Evolutionary conservation across 1,284 basidiomycete species (phyloP).

Genomic region (Hypsizygus ulmarius): DNA sequence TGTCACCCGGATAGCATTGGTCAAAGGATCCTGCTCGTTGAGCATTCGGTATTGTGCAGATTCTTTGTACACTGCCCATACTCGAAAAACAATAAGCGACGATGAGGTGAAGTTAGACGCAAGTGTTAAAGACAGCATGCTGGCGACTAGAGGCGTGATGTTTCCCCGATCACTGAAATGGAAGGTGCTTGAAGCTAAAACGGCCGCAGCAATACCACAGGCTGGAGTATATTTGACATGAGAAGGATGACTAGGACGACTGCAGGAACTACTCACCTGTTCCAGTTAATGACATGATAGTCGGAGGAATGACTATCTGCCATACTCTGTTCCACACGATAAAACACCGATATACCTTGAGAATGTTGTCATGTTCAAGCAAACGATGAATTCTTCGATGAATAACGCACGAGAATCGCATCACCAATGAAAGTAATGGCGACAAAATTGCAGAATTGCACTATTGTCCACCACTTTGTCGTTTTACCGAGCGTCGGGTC

Average conservation of each 20-base stretch:
- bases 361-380: neutral
- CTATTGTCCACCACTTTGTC: conserved; percentile 16
- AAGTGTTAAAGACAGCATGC: conserved; percentile 12
- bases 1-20: conserved; percentile 13
- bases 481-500: conserved; percentile 1
- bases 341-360: neutral
- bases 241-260: neutral
- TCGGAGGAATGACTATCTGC: neutral
- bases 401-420: conserved; percentile 12
- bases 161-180: neutral
- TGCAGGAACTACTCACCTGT: neutral
- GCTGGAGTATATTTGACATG: neutral
- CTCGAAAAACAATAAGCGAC: conserved; percentile 14
- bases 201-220: conserved; percentile 12
- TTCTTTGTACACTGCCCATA: conserved; percentile 14
- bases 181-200: neutral
- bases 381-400: neutral
- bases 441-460: conserved; percentile 10
- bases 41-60: conserved; percentile 5
- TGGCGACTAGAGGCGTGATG: conserved; percentile 8
- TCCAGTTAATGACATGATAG: neutral
- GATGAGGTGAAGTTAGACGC: conserved; percentile 14
- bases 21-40: conserved; percentile 8
- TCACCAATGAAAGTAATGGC: conserved; percentile 18
- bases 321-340: neutral